A percentile compares a stretch with the other conserved stretches of the same genome.
These are phyloP conservation scores for Candida sphagnicola DNA, from an alignment of 805 yeast species.

Conservation along the genomic window DNA sequence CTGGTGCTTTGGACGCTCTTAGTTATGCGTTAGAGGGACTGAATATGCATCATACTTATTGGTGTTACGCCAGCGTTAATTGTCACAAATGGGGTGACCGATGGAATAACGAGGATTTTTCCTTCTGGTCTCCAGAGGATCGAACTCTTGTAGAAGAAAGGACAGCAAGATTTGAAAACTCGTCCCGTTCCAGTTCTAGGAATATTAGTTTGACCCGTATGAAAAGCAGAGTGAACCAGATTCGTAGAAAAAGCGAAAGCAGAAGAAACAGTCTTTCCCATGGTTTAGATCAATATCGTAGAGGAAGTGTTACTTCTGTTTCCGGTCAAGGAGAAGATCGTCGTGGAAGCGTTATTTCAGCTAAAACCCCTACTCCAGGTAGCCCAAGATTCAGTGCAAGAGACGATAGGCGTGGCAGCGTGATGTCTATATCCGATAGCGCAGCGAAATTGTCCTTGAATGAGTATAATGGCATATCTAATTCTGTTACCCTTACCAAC, in stretches of 20 bases:
- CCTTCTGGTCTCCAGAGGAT: slow-evolving; percentile 77
- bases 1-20: slow-evolving; percentile 79
- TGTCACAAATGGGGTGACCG: slow-evolving; percentile 83
- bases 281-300: neutral
- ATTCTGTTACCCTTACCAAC: neutral
- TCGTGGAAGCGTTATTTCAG: neutral
- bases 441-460: neutral
- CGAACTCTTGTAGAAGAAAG: slow-evolving; percentile 20
- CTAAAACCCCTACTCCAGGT: neutral
- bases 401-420: neutral
- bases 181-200: neutral
- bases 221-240: slow-evolving; percentile 1
- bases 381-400: slow-evolving; percentile 1
- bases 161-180: slow-evolving; percentile 2
- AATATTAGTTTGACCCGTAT: slow-evolving; percentile 2
- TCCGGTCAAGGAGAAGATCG: neutral
- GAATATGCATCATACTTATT: slow-evolving; percentile 68
- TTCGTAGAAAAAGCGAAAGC: neutral
- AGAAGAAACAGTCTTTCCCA: slow-evolving; percentile 3
- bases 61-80: slow-evolving; percentile 79
- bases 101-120: slow-evolving; percentile 94
- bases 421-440: neutral
- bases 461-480: neutral
- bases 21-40: slow-evolving; percentile 74
- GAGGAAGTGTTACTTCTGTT: slow-evolving; percentile 1